Evolutionary conservation across 1,139 yeast genomes (phyloP).

Genomic region (Tardiomyces depauwii): DNA sequence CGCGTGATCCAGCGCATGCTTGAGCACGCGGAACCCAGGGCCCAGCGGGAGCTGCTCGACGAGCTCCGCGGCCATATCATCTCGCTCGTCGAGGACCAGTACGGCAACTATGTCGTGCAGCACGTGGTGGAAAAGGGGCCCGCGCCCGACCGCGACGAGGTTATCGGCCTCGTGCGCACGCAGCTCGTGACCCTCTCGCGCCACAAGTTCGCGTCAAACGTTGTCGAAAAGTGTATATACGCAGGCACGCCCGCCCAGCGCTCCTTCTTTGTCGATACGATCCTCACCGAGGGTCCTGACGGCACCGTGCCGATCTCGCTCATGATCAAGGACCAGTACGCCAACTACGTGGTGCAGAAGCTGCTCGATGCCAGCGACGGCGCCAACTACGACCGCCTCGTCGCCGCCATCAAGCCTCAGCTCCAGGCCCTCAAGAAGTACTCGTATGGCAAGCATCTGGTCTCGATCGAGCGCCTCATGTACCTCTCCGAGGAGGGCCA

Average conservation of each 20-base stretch:
- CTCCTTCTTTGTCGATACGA: slow-evolving; percentile 47
- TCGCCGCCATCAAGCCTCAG: slow-evolving; percentile 29
- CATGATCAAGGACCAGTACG: slow-evolving; percentile 98
- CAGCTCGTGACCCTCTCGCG: slow-evolving; percentile 75
- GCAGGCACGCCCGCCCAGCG: slow-evolving; percentile 59
- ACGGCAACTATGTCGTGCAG: slow-evolving; percentile 95
- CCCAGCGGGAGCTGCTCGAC: slow-evolving; percentile 50
- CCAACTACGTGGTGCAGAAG: slow-evolving; percentile 93
- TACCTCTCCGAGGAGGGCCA: not conserved
- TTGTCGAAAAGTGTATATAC: slow-evolving; percentile 86
- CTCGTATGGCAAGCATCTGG: slow-evolving; percentile 68
- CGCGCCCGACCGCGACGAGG: slow-evolving; percentile 37
- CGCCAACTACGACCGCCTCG: slow-evolving; percentile 36
- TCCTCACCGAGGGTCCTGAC: slow-evolving; percentile 33
- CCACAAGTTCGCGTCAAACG: slow-evolving; percentile 96
- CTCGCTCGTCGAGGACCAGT: slow-evolving; percentile 85
- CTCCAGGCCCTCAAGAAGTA: slow-evolving; percentile 29
- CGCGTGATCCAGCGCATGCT: slow-evolving; percentile 88
- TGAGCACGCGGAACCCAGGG: slow-evolving; percentile 50
- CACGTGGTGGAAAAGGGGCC: slow-evolving; percentile 81
- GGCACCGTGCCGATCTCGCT: slow-evolving; percentile 29
- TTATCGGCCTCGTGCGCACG: slow-evolving; percentile 38
- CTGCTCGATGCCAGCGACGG: slow-evolving; percentile 74
- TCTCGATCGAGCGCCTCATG: slow-evolving; percentile 65
- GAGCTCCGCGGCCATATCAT: slow-evolving; percentile 68